These are phyloP conservation scores for Cyclotella sp. DNA, from an alignment of 108 stramenopile species.

Conservation along the genomic window DNA sequence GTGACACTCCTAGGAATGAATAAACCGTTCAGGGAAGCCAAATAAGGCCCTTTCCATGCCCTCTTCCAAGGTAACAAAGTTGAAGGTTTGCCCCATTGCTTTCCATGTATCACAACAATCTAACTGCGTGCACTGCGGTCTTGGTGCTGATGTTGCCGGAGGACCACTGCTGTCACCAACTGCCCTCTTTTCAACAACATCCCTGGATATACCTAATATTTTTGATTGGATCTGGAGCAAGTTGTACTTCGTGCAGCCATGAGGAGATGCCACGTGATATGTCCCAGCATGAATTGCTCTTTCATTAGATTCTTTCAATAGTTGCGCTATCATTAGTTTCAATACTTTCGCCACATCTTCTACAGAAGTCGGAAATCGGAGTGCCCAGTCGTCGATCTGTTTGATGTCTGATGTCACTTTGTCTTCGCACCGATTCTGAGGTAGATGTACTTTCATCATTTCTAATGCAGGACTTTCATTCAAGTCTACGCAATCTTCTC, in stretches of 20 bases:
- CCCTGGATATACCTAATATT: slow-evolving; percentile 19
- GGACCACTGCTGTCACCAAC: slow-evolving; percentile 23
- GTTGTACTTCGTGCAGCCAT: slow-evolving; percentile 34
- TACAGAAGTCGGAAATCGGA: slow-evolving; percentile 36
- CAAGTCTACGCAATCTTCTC: slow-evolving; percentile 41
- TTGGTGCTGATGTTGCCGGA: slow-evolving; percentile 26
- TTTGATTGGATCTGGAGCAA: slow-evolving; percentile 33
- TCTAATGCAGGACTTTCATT: slow-evolving; percentile 46
- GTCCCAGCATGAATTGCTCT: slow-evolving; percentile 14
- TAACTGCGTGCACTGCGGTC: slow-evolving; percentile 47
- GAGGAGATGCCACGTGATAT: slow-evolving; percentile 39
- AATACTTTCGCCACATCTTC: slow-evolving; percentile 39
- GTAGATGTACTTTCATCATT: slow-evolving; percentile 41
- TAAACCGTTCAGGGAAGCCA: slow-evolving; percentile 41
- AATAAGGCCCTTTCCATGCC: slow-evolving; percentile 30
- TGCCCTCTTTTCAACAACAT: slow-evolving; percentile 11
- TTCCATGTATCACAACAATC: slow-evolving; percentile 35
- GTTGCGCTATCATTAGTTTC: slow-evolving; percentile 32
- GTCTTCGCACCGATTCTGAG: background rate
- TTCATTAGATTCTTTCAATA: background rate
- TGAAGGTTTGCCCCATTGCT: slow-evolving; percentile 16
- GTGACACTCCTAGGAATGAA: background rate
- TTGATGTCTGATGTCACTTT: background rate
- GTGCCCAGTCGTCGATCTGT: slow-evolving; percentile 45
- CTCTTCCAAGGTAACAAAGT: slow-evolving; percentile 38